Base-by-base conservation (phyloP, 2,329 filamentous ascomycete species). In the Graphiopsis chlorocephala region DNA sequence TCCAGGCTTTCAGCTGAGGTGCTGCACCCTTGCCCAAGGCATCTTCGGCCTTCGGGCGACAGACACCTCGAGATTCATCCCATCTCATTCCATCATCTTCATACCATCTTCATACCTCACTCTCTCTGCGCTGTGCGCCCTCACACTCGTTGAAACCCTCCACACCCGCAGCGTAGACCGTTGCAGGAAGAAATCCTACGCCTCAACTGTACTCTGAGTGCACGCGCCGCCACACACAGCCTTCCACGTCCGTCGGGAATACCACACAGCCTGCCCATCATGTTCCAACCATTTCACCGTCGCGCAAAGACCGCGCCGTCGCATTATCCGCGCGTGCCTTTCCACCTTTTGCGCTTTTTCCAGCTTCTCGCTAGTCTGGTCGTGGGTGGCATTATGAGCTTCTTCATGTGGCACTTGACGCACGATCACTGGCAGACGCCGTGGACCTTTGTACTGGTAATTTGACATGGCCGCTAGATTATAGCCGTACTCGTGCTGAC, bases 401-500 rank as follows among this genome's bases (percentile, higher is more conserved):
- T 82, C 68, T 88, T 88, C 74, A 80, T 84, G 67, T 82, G 78
- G 68, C 82, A 86, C 68, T 78, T 88, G 25, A 78, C 78, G 23
- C 76, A 78, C 52, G 83, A 84, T 66, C 74, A 81, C 57, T 85
- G 81, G 74, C 79, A 78, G 53, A 76, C 85, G 3, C 86, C 86
- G 0, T 87, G 84, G 82, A 85, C 85, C 2, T 88, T 88, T 71
- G 78, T 87, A 20, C 75, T 87, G 66, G 85, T 87, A 79, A 67
- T 80, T 42, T 63, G 53, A 17, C 23, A 61, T 33, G n/a, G 6
- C n/a, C 7, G 6, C 17, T 3, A 20, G 17, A 20, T 1, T 20
- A 0, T 42, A 5, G 17, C 4, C 7, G 11, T 42, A 17, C 6
- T 12, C 10, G 1, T 61, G 10, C 59, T 61, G 47, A 61, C 47